Percentiles rank a stretch among this genome's conserved stretches.
These are phyloP conservation scores for Gilbertella persicaria DNA, from an alignment of 371 early-diverging fungal species.

Conservation along the genomic window DNA sequence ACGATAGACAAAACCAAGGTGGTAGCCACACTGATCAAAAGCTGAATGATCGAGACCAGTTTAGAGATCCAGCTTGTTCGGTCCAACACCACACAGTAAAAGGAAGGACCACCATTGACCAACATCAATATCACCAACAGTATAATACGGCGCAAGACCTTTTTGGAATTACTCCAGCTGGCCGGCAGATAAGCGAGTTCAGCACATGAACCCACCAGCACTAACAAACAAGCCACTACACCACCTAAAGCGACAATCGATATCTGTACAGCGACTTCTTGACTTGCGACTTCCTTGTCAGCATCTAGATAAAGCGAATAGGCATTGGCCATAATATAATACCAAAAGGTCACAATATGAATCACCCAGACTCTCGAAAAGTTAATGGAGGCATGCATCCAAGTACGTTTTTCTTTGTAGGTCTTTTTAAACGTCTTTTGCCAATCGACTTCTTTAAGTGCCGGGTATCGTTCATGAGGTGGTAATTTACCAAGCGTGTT, in stretches of 20 bases:
- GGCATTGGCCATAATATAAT: slow-evolving; percentile 77
- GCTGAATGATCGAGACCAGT: slow-evolving; percentile 67
- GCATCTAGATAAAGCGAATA: slow-evolving; percentile 63
- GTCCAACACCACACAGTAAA: slow-evolving; percentile 60
- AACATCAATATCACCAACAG: slow-evolving; percentile 65
- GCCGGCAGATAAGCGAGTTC: slow-evolving; percentile 74
- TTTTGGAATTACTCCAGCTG: slow-evolving; percentile 61
- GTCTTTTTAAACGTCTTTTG: slow-evolving; percentile 76
- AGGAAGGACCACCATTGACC: slow-evolving; percentile 69
- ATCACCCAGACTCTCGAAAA: slow-evolving; percentile 89
- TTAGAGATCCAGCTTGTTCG: slow-evolving; percentile 50
- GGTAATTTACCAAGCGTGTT: slow-evolving; percentile 60
- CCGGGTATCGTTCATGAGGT: slow-evolving; percentile 67
- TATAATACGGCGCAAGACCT: slow-evolving; percentile 60
- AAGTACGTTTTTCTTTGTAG: slow-evolving; percentile 84
- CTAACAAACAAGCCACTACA: slow-evolving; percentile 68
- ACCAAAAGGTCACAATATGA: slow-evolving; percentile 82
- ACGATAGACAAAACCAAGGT: slow-evolving; percentile 69
- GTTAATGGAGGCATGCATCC: slow-evolving; percentile 85
- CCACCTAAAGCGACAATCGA: slow-evolving; percentile 81
- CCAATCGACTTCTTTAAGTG: slow-evolving; percentile 74
- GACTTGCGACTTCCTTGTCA: slow-evolving; percentile 39
- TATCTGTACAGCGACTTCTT: slow-evolving; percentile 57
- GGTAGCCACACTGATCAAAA: slow-evolving; percentile 66
- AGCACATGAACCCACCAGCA: slow-evolving; percentile 66